phyloP scores from a whole-genome alignment of 306 rosid species.

The Vicia sativa region DNA sequence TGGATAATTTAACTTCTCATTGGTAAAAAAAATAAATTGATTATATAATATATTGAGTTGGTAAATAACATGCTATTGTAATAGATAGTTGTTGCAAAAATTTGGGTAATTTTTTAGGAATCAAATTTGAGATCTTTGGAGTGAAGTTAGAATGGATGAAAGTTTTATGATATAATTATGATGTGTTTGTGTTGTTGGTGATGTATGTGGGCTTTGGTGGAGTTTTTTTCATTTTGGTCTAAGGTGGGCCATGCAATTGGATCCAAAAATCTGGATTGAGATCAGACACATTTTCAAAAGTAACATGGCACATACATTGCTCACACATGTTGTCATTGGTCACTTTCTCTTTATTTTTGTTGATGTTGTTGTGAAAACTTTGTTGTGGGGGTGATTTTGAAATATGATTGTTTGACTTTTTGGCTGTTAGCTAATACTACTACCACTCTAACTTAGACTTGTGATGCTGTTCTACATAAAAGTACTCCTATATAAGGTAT shows the following conservation, averaged over 20 bases:
- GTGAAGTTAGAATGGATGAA: slow-evolving; percentile 31
- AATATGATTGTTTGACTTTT: slow-evolving; percentile 48
- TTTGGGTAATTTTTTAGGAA: slow-evolving; percentile 36
- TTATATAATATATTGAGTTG: background rate
- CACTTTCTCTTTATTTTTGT: slow-evolving; percentile 32
- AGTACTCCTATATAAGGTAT: background rate
- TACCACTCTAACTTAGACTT: slow-evolving; percentile 31
- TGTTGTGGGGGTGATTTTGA: slow-evolving; percentile 31
- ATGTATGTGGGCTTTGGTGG: slow-evolving; percentile 42
- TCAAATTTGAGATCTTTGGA: slow-evolving; percentile 21
- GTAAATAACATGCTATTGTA: background rate
- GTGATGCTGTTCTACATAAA: background rate
- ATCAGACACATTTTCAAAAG: slow-evolving; percentile 38
- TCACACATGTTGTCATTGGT: slow-evolving; percentile 44
- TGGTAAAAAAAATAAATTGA: too few species aligned
- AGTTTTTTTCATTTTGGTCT: slow-evolving; percentile 28
- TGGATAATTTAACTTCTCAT: too few species aligned
- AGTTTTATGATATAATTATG: slow-evolving; percentile 9
- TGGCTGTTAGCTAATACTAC: slow-evolving; percentile 34
- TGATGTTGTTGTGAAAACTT: slow-evolving; percentile 26
- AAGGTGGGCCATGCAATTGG: slow-evolving; percentile 44
- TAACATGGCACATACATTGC: slow-evolving; percentile 35
- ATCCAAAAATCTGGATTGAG: slow-evolving; percentile 40
- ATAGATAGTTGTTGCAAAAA: slow-evolving; percentile 24
- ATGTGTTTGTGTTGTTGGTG: slow-evolving; percentile 23